Percentiles rank a stretch among this genome's conserved stretches.
Evolutionary conservation across 805 yeast species (phyloP).

Genomic region (Candida insectalens): DNA sequence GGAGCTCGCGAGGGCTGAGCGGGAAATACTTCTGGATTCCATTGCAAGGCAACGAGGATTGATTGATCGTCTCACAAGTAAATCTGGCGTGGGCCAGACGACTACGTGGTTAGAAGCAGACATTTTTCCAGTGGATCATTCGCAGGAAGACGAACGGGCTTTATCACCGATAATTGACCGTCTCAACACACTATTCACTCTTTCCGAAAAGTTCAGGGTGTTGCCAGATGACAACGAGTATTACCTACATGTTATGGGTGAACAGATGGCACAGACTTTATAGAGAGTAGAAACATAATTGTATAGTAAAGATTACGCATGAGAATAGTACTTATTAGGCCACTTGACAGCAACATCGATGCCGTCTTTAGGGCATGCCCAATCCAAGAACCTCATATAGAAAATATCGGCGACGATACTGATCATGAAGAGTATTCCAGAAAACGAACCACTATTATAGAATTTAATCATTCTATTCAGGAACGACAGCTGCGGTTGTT

Average conservation of each 20-base stretch:
- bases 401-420: constrained; percentile 77
- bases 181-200: neutral
- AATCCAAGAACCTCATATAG: constrained; percentile 52
- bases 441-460: constrained; percentile 70
- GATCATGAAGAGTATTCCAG: constrained; percentile 73
- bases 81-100: no score
- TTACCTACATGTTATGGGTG: neutral
- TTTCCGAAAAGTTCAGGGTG: neutral
- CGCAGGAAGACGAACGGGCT: no score
- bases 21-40: constrained; percentile 4
- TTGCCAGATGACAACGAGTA: neutral
- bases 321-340: constrained; percentile 33
- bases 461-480: constrained; percentile 51
- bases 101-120: no score
- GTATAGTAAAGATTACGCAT: no score
- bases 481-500: constrained; percentile 27
- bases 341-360: constrained; percentile 78
- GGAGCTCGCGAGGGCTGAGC: constrained; percentile 5
- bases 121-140: no score
- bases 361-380: constrained; percentile 52
- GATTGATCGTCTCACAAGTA: constrained; percentile 4
- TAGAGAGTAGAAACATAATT: no score
- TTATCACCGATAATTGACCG: no score
- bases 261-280: neutral
- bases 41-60: constrained; percentile 7